Evolutionary conservation across 768 basidiomycete species (phyloP).

Genomic region (Lactarius vividus): DNA sequence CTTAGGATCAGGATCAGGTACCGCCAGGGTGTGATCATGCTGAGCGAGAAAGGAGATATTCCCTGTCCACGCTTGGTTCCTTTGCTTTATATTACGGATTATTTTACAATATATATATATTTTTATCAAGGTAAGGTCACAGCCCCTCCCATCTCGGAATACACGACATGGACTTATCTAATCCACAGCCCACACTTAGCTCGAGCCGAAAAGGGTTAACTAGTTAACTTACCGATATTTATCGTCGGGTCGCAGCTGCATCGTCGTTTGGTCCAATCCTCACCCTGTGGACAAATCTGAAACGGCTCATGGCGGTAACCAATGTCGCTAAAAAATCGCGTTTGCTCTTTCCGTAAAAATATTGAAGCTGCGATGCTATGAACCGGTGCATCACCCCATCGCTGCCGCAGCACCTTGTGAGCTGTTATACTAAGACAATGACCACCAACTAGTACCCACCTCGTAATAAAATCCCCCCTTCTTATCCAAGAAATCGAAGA

Average conservation of each 20-base stretch:
- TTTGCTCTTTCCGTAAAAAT: conserved; percentile 70
- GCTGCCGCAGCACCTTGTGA: conserved; percentile 36
- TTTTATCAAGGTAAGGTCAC: neutral
- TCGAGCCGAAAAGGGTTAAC: neutral
- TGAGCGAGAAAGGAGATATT: conserved; percentile 19
- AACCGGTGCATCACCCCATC: conserved; percentile 86
- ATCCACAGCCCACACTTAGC: neutral
- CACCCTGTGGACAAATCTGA: conserved; percentile 68
- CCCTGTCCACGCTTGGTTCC: neutral
- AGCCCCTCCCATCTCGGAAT: conserved; percentile 3
- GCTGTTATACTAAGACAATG: neutral
- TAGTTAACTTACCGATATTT: conserved; percentile 55
- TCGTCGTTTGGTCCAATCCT: conserved; percentile 53
- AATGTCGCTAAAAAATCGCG: conserved; percentile 82
- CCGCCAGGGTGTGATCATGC: conserved; percentile 61
- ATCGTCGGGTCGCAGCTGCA: conserved; percentile 73
- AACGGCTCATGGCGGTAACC: conserved; percentile 82
- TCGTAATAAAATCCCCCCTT: conserved; percentile 90
- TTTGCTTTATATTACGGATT: neutral
- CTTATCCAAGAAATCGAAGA: conserved; percentile 79
- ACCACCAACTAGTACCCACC: conserved; percentile 38
- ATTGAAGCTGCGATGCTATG: conserved; percentile 80
- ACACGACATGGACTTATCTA: conserved; percentile 4
- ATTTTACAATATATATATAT: neutral
- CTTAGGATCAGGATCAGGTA: conserved; percentile 46